These are phyloP conservation scores for Leucocoprinus leucothites DNA, from an alignment of 768 basidiomycete species.

Conservation along the genomic window DNA sequence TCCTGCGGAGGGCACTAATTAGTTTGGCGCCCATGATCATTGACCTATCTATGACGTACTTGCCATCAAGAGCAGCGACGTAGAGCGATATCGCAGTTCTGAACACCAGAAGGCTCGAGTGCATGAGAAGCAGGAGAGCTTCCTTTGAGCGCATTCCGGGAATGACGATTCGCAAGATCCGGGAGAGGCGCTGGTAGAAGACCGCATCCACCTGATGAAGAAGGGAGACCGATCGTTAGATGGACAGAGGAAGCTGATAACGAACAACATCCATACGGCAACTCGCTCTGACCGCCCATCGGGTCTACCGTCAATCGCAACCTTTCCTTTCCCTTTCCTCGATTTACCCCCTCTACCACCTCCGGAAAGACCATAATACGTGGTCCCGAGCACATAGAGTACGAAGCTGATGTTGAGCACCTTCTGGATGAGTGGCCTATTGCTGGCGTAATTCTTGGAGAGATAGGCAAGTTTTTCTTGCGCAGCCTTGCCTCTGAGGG, in stretches of 20 bases:
- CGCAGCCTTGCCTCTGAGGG: constrained; percentile 27
- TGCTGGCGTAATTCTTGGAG: constrained; percentile 50
- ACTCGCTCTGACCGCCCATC: constrained; percentile 51
- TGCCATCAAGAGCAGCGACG: constrained; percentile 91
- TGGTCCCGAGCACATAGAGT: constrained; percentile 62
- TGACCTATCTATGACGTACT: constrained; percentile 41
- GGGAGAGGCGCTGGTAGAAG: constrained; percentile 79
- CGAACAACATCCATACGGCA: constrained; percentile 47
- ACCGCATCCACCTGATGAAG: constrained; percentile 75
- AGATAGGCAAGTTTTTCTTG: constrained; percentile 41
- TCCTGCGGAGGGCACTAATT: constrained; percentile 42
- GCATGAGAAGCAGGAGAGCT: constrained; percentile 81
- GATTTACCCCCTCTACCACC: constrained; percentile 28
- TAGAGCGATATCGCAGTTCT: constrained; percentile 92
- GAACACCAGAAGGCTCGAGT: constrained; percentile 85
- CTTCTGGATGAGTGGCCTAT: constrained; percentile 74
- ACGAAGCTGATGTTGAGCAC: constrained; percentile 67
- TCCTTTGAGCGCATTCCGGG: constrained; percentile 85
- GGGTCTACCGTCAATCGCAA: constrained; percentile 9
- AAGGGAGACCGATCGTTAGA: background rate
- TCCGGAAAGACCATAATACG: constrained; percentile 55
- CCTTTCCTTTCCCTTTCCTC: constrained; percentile 36
- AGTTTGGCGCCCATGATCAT: background rate
- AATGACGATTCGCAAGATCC: constrained; percentile 83
- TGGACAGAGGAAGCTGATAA: background rate